These are phyloP conservation scores for Cyberlindnera americana DNA, from an alignment of 805 yeast genomes.

Conservation along the genomic window DNA sequence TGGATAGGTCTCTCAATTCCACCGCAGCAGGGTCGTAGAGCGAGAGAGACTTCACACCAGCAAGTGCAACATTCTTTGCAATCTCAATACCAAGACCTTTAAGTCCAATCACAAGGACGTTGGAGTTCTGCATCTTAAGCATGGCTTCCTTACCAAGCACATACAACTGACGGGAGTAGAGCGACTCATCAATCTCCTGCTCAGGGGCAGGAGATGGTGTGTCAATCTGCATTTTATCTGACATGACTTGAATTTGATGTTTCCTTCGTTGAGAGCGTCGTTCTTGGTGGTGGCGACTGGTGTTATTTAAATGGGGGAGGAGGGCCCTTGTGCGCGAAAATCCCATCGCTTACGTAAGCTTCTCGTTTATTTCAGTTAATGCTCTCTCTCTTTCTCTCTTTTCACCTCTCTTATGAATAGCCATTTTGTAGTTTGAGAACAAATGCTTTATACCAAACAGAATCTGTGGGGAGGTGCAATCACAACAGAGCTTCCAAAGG, in stretches of 20 bases:
- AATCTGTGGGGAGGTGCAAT: constrained; percentile 84
- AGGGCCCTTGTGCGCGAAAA: too few relatives aligned
- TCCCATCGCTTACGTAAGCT: too few relatives aligned
- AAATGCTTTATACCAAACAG: constrained; percentile 8
- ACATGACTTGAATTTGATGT: too few relatives aligned
- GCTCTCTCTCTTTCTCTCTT: too few relatives aligned
- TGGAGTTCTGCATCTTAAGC: constrained; percentile 93
- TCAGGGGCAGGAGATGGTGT: constrained; percentile 30
- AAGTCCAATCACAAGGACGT: constrained; percentile 86
- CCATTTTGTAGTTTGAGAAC: too few relatives aligned
- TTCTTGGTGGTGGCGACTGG: too few relatives aligned
- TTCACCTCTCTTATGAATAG: too few relatives aligned
- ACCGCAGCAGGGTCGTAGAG: constrained; percentile 78
- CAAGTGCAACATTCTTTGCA: constrained; percentile 93
- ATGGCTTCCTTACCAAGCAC: constrained; percentile 98
- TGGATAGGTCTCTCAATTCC: constrained; percentile 66
- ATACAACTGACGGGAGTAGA: constrained; percentile 94
- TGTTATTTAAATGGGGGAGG: too few relatives aligned
- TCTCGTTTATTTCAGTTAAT: too few relatives aligned
- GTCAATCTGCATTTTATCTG: constrained; percentile 42
- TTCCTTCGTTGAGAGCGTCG: too few relatives aligned
- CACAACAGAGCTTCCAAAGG: constrained; percentile 50
- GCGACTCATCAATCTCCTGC: constrained; percentile 79
- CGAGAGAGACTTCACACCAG: constrained; percentile 92
- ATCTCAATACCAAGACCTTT: constrained; percentile 94